Percentiles rank a stretch among this genome's conserved stretches.
phyloP scores from a whole-genome alignment of 495 filamentous ascomycete species.

The Talaromyces borbonicus region DNA sequence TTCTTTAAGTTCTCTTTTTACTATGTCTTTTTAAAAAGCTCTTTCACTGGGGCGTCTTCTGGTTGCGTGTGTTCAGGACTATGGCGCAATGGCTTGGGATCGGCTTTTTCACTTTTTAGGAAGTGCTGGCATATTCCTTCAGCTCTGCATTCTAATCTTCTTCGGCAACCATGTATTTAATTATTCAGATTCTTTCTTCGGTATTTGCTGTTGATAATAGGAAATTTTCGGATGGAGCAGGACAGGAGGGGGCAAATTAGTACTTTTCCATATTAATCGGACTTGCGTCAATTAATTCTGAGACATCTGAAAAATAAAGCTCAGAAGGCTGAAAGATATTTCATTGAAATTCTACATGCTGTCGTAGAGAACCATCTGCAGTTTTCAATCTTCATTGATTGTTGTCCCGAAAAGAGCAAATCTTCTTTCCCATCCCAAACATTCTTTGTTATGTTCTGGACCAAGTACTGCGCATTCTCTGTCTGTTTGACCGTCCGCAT shows the following conservation, averaged over 20 bases:
- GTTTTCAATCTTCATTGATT: constrained; percentile 19
- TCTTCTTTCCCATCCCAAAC: constrained; percentile 41
- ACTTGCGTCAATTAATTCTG: too few species aligned
- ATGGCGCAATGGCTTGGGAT: constrained; percentile 5
- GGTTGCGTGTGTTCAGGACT: constrained; percentile 1
- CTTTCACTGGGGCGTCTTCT: constrained; percentile 2
- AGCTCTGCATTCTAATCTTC: neutral
- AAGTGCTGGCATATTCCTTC: constrained; percentile 7
- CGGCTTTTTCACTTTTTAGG: constrained; percentile 1
- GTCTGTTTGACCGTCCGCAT: constrained; percentile 13
- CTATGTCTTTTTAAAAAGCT: neutral
- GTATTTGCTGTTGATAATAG: neutral
- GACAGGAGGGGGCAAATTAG: neutral
- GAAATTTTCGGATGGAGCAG: constrained; percentile 1
- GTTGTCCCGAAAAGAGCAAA: constrained; percentile 40
- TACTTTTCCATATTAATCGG: neutral
- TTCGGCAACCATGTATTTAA: constrained; percentile 1
- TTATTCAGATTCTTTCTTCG: neutral
- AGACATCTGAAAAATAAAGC: too few species aligned
- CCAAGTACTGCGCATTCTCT: constrained; percentile 6
- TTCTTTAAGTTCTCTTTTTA: neutral
- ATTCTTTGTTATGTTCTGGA: constrained; percentile 9
- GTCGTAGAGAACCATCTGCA: neutral
- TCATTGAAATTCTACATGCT: neutral
- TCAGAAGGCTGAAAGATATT: too few species aligned